Evolutionary conservation across 805 yeast species (phyloP), one percentile per base, ranked within the genome.

Genomic region (Metschnikowia hibisci): DNA sequence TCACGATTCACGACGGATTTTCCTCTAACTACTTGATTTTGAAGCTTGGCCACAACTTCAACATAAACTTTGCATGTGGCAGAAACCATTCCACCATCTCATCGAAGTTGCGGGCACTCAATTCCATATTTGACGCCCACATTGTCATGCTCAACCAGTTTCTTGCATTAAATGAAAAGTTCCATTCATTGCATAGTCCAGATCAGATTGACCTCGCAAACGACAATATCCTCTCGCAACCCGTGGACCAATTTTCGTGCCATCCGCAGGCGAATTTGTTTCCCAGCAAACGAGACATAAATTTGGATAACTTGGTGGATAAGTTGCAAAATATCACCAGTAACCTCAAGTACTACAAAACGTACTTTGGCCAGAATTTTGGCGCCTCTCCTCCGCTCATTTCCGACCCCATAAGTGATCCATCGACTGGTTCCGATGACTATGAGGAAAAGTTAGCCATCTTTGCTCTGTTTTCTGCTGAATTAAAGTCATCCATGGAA

Each of bases 311-410:
- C 28, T 51, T 70, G 36, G 59, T 68, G 9, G 51, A 51, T 36
- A 67, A 65, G 40, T 43, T 69, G 18, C 52, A 63, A 3, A 61
- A 56, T 27, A 43, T 69, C 15, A 50, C 69, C 4, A 59, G 67
- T 3, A 69, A 68, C 46, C 50, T 70, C 28, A 63, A 58, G 41
- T 69, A 52, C 46, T 70, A 68, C 47, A 57, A 63, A 38, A 67
- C 67, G 36, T 70, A 68, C 49, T 37, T 37, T 30, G 33, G 40
- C 4, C 33, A 37, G 14, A 22, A 20, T 8, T 14, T 22, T 18
- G 40, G 32, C 6, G 28, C 33, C 23, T 20, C 23, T 20, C 23
- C 23, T 20, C n/a, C 13, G 18, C 16, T 35, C n/a, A 10, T 15
- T 6, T 15, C 39, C 27, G 39, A 26, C 31, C 25, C 31, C 12